Evolutionary conservation across 495 filamentous ascomycete species (phyloP), one percentile per base, ranked within the genome.

Genomic region (Jackrogersella multiformis): DNA sequence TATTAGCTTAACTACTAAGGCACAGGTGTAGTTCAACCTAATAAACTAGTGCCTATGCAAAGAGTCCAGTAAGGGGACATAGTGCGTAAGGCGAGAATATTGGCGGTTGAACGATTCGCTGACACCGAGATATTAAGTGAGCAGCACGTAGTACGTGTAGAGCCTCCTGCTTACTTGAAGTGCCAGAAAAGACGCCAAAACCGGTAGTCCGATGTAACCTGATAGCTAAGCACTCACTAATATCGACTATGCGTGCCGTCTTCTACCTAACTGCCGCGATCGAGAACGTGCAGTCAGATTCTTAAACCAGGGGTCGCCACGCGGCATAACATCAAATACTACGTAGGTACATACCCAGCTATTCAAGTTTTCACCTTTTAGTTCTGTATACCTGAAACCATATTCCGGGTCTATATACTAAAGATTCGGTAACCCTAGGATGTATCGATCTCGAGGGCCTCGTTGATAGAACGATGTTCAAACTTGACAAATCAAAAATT

Each of bases 291-390:
- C n/a, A 36, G 54, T 58, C 36, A 59, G 62, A 59, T 38, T 21
- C 20, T 46, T 53, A 53, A 59, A 38, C 23, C 38, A 7, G 35
- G 20, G 45, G 24, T 15, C 38, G 6, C 34, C 44, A 35, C 32
- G 39, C 54, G 46, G 46, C 26, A 36, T 20, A 26, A 46, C 42
- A 35, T 24, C 28, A 18, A 9, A 54, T 62, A n/a, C n/a, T n/a
- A n/a, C n/a, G 35, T 26, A n/a, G 2, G 24, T 36, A 3, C 10
- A 38, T 13, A 15, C 26, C 7, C 7, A 4, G 26, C 7, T 3
- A 30, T 30, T 7, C n/a, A n/a, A n/a, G 26, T 30, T 7, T 12
- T 10, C 9, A 36, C 20, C 15, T 2, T 39, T 36, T 16, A n/a
- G 12, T n/a, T n/a, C n/a, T n/a, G n/a, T n/a, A n/a, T n/a, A n/a